A percentile compares a stretch with the other conserved stretches of the same genome.
Conservation (phyloP, 2,329 filamentous ascomycete genomes). For the Chaetomiaceae sp. region DNA sequence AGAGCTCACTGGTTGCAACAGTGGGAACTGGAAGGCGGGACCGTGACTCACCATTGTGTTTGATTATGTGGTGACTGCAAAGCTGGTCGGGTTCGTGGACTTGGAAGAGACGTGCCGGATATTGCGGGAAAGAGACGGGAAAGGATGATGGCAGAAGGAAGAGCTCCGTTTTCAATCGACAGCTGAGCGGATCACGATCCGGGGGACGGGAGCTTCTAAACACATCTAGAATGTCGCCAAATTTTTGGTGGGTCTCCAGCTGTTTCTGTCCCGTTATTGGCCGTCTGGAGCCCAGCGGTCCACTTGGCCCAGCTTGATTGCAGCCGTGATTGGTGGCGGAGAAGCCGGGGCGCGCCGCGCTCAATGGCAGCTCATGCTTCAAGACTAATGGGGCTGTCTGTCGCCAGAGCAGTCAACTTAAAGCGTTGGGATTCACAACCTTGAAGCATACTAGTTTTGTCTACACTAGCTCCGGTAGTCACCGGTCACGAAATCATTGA, state of each 20-base stretch:
- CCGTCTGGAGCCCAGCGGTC: too few relatives aligned
- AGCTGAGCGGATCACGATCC: slow-evolving; percentile 14
- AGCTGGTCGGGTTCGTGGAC: background rate
- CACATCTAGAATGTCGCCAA: slow-evolving; percentile 30
- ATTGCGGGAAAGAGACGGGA: slow-evolving; percentile 1
- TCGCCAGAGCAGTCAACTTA: too few relatives aligned
- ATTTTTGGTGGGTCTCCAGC: slow-evolving; percentile 22
- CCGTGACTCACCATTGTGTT: slow-evolving; percentile 16
- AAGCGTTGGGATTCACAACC: too few relatives aligned
- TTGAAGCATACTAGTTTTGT: too few relatives aligned
- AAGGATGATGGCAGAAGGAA: slow-evolving; percentile 5
- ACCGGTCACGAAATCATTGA: too few relatives aligned
- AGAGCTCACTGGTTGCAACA: background rate
- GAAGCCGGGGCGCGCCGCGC: background rate
- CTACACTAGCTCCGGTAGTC: too few relatives aligned
- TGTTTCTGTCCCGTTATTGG: slow-evolving; percentile 10
- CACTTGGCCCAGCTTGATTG: too few relatives aligned
- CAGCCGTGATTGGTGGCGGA: background rate
- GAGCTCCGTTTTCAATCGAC: slow-evolving; percentile 14
- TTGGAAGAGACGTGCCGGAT: background rate
- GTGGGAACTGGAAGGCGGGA: background rate
- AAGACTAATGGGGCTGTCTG: too few relatives aligned
- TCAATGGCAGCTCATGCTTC: too few relatives aligned
- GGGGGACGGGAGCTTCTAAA: slow-evolving; percentile 29
- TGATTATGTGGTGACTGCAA: background rate